These are phyloP conservation scores for Podila horticola DNA, from an alignment of 192 early-diverging fungal genomes.

Conservation along the genomic window DNA sequence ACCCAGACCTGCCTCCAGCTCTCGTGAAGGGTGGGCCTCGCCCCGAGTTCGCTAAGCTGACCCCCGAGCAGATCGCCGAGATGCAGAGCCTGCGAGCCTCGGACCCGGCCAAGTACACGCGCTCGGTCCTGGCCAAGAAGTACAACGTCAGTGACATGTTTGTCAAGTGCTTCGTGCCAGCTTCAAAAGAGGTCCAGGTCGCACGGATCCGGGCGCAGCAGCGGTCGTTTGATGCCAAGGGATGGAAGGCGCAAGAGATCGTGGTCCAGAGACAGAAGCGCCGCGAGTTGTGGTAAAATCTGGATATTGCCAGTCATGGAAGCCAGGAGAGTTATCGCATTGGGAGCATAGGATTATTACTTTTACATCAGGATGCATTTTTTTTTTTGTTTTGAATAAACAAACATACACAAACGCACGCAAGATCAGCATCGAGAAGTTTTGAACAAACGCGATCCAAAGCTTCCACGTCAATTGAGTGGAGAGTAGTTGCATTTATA, in stretches of 20 bases:
- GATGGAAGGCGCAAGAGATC: conserved; percentile 48
- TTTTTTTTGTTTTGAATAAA: no score
- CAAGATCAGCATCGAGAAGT: no score
- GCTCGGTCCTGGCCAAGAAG: conserved; percentile 43
- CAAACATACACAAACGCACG: no score
- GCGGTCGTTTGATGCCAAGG: conserved; percentile 36
- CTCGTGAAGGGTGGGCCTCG: conserved; percentile 12
- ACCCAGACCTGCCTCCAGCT: conserved; percentile 40
- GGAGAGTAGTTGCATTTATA: no score
- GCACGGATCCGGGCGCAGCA: conserved; percentile 41
- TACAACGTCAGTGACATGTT: conserved; percentile 51
- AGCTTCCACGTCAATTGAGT: no score
- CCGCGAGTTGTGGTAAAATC: conserved; percentile 36
- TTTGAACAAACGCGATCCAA: no score
- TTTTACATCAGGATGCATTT: no score
- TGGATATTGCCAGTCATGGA: background rate
- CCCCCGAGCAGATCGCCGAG: conserved; percentile 41
- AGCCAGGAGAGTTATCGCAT: background rate
- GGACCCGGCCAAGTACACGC: conserved; percentile 47
- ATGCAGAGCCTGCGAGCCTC: conserved; percentile 31
- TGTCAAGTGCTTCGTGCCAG: conserved; percentile 43
- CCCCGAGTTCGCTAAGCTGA: conserved; percentile 37
- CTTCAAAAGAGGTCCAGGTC: conserved; percentile 43
- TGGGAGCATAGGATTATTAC: no score
- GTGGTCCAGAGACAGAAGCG: conserved; percentile 49